phyloP scores from a whole-genome alignment of 495 filamentous ascomycete genomes.

The Letharia lupina region DNA sequence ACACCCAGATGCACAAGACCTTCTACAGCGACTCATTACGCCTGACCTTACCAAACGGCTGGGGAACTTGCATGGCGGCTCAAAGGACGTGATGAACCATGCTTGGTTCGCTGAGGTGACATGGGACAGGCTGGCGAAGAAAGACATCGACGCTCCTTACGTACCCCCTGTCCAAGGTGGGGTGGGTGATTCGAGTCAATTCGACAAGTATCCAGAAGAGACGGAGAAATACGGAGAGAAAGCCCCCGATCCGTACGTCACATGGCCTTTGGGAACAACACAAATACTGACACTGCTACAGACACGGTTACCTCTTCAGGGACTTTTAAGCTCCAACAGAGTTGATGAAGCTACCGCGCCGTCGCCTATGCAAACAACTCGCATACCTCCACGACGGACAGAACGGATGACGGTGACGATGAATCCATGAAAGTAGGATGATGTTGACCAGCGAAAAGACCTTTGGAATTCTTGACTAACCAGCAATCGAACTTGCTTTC shows the following conservation, averaged over 20 bases:
- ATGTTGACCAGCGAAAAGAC: neutral
- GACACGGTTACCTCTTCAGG: conserved; percentile 61
- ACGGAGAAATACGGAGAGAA: conserved; percentile 75
- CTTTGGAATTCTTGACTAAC: neutral
- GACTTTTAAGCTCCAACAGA: conserved; percentile 44
- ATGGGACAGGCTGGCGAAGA: conserved; percentile 85
- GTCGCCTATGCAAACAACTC: neutral
- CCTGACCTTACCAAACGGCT: conserved; percentile 89
- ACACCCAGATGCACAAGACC: conserved; percentile 84
- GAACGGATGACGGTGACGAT: neutral
- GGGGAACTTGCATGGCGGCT: conserved; percentile 88
- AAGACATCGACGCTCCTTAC: conserved; percentile 97
- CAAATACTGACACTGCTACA: conserved; percentile 30
- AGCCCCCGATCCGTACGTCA: conserved; percentile 74
- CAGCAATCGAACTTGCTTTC: conserved; percentile 5
- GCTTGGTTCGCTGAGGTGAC: conserved; percentile 96
- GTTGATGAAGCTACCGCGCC: conserved; percentile 2
- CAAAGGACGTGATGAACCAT: conserved; percentile 88
- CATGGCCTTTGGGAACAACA: neutral
- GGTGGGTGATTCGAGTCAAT: conserved; percentile 91
- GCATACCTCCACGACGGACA: neutral
- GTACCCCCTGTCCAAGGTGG: conserved; percentile 93
- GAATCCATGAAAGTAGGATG: neutral
- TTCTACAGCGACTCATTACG: conserved; percentile 88
- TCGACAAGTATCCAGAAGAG: conserved; percentile 96